Evolutionary conservation across 306 rosid species (phyloP).

Genomic region (Malus fusca): DNA sequence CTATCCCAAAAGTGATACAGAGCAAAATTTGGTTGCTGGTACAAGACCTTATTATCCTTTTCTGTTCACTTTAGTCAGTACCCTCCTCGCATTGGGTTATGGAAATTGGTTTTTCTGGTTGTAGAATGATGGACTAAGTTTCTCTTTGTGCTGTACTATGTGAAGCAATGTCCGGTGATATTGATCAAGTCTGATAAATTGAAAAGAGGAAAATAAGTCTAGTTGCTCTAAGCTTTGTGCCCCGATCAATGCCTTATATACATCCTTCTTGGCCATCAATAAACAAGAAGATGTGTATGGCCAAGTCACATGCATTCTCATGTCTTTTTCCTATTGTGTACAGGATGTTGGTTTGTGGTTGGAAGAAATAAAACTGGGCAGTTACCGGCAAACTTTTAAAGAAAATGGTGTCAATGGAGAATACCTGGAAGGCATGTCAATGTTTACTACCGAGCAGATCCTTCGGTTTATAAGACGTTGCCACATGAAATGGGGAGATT

Average conservation of each 20-base stretch:
- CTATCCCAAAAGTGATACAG: neutral
- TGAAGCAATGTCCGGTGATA: neutral
- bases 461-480: slow-evolving; percentile 97
- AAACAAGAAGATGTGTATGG: neutral
- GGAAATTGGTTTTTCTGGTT: neutral
- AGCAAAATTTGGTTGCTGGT: neutral
- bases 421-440: slow-evolving; percentile 96
- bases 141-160: neutral
- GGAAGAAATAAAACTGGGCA: slow-evolving; percentile 89
- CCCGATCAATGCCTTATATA: neutral
- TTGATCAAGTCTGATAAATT: neutral
- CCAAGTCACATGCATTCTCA: neutral
- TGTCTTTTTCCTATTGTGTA: slow-evolving; percentile 16
- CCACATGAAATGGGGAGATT: slow-evolving; percentile 99
- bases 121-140: neutral
- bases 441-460: slow-evolving; percentile 98
- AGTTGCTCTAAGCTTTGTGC: neutral
- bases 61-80: neutral
- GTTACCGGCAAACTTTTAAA: slow-evolving; percentile 80
- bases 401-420: slow-evolving; percentile 98
- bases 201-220: neutral
- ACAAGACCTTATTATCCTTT: neutral
- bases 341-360: slow-evolving; percentile 99
- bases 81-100: neutral
- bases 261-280: neutral